Evolutionary conservation across 2,329 filamentous ascomycete genomes (phyloP), one percentile per base, ranked within the genome.

Genomic region (Sodiomyces alkalinus): DNA sequence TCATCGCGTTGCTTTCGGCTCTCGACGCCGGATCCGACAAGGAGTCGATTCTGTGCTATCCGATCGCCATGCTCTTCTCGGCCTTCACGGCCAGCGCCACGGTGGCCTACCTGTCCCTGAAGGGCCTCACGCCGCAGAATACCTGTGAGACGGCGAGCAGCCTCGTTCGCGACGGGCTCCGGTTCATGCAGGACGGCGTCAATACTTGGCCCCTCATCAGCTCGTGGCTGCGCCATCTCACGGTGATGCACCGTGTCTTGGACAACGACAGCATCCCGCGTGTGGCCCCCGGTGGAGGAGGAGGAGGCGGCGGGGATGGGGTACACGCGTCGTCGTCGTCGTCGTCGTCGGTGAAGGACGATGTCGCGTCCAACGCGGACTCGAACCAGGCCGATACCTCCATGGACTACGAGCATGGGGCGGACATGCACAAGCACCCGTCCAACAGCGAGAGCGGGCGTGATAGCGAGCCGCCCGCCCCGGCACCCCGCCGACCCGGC

Each of bases 11-110:
- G 30, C 52, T 73, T 13, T 54, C 60, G 4, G 61, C 67, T 2
- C 59, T 74, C 3, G 68, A 73, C 46, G 47, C 56, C 8, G 65
- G 66, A 7, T 54, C 60, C 2, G 67, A 73, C 29, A 72, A 72
- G 50, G 65, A 72, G 30, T 54, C 57, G 15, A 55, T 63, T n/a
- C 53, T 65, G n/a, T 70, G 63, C 46, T 69, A 72, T 48, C 68
- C 68, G 20, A 67, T 74, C 30, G 69, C 71, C 35, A 73, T 74
- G 68, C 53, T 73, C 9, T 74, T 74, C 44, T 66, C 68, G 0
- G 63, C 67, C 28, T 74, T 74, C 36, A 72, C 67, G 0, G 65
- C 68, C 3, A 67, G 67, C 35, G 68, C 68, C 3, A 73, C 68
- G 1, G 62, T 72, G 2, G 68, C 68, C 9, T 74, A 71, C 46